These are phyloP conservation scores for Filosporella fistucella DNA, from an alignment of 495 filamentous ascomycete genomes.

Conservation along the genomic window DNA sequence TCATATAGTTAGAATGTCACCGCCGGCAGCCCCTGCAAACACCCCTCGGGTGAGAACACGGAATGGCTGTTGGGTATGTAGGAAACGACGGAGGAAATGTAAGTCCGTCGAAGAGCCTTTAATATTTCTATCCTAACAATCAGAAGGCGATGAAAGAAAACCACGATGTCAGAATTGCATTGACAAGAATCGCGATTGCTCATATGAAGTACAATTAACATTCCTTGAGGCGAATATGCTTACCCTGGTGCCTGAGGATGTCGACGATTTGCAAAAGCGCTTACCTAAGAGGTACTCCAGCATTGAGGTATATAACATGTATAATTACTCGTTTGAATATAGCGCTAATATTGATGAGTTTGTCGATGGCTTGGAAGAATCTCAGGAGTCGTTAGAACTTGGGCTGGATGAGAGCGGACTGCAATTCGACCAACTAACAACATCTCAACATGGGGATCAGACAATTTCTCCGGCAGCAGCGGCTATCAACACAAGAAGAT, in stretches of 20 bases:
- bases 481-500: too few species aligned
- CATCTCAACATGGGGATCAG: too few species aligned
- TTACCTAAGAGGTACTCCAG: not conserved
- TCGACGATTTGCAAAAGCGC: not conserved
- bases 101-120: not conserved
- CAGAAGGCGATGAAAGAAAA: constrained; percentile 5
- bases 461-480: too few species aligned
- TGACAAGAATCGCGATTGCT: not conserved
- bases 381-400: too few species aligned
- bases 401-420: too few species aligned
- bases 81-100: constrained; percentile 7
- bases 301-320: not conserved
- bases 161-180: constrained; percentile 9
- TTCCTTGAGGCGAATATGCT: constrained; percentile 5
- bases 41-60: constrained; percentile 6
- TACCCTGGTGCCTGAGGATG: not conserved
- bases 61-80: constrained; percentile 5
- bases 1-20: too few species aligned
- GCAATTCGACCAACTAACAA: too few species aligned
- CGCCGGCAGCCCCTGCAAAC: too few species aligned
- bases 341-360: constrained; percentile 1
- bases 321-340: not conserved
- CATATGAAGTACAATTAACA: constrained; percentile 4
- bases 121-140: too few species aligned
- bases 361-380: constrained; percentile 5